A percentile compares a stretch with the other conserved stretches of the same genome.
These are phyloP conservation scores for Hypoxylon perforatum DNA, from an alignment of 495 filamentous ascomycete species.

Conservation along the genomic window DNA sequence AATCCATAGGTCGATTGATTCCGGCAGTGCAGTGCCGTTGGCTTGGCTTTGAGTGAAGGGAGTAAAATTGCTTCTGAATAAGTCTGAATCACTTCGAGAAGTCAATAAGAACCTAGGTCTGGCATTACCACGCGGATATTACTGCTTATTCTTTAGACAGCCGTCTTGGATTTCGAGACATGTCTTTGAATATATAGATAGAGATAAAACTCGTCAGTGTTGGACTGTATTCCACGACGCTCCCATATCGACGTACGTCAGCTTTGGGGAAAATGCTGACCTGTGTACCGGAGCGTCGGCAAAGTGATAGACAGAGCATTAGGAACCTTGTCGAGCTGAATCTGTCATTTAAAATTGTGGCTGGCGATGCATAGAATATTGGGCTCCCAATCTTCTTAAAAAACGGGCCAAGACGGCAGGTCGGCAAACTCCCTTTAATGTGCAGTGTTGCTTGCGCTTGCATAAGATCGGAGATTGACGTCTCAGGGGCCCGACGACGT, in stretches of 20 bases:
- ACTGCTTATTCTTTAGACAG: too few species aligned
- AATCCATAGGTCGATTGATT: too few species aligned
- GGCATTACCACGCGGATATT: too few species aligned
- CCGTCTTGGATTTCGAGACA: too few species aligned
- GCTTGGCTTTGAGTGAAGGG: neutral
- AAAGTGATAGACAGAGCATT: slow-evolving; percentile 3
- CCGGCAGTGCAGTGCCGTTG: neutral
- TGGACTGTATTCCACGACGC: too few species aligned
- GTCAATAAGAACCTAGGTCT: neutral
- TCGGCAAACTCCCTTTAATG: slow-evolving; percentile 14
- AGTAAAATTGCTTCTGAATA: neutral
- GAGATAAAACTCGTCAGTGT: too few species aligned
- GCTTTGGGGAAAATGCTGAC: slow-evolving; percentile 16
- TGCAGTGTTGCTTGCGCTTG: neutral
- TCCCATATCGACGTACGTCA: neutral
- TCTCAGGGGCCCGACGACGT: neutral
- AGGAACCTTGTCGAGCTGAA: slow-evolving; percentile 31
- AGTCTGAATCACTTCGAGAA: neutral
- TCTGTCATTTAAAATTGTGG: slow-evolving; percentile 28
- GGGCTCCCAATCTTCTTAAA: slow-evolving; percentile 18
- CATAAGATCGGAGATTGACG: slow-evolving; percentile 25
- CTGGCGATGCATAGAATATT: slow-evolving; percentile 17
- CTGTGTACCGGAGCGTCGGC: slow-evolving; percentile 24
- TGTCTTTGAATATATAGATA: too few species aligned
- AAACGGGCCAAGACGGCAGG: slow-evolving; percentile 23